phyloP scores from a whole-genome alignment of 2,329 filamentous ascomycete genomes.

The Exophiala lecanii-corni region DNA sequence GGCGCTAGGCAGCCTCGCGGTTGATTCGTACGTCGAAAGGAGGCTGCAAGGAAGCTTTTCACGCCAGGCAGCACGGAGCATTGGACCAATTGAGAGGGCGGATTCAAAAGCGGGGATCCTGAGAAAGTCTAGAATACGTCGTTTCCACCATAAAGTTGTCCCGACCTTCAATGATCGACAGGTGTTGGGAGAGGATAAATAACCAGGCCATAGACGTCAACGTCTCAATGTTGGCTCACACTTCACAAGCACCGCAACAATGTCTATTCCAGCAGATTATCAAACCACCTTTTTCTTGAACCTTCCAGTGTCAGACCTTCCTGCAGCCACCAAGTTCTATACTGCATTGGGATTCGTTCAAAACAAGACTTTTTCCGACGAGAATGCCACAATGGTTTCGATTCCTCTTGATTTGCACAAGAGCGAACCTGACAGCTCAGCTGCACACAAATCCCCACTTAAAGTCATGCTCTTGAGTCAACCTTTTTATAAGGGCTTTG shows the following conservation, averaged over 20 bases:
- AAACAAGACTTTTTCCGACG: slow-evolving; percentile 18
- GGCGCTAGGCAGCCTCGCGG: no score
- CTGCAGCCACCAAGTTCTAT: slow-evolving; percentile 18
- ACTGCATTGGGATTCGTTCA: slow-evolving; percentile 20
- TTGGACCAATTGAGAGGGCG: no score
- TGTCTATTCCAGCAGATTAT: slow-evolving; percentile 29
- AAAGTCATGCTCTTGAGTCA: slow-evolving; percentile 17
- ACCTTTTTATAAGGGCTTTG: slow-evolving; percentile 10
- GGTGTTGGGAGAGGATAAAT: no score
- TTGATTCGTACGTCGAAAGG: no score
- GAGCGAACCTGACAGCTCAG: slow-evolving; percentile 2
- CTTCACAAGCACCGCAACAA: slow-evolving; percentile 48
- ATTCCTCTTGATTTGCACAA: slow-evolving; percentile 7
- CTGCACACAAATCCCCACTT: slow-evolving; percentile 10
- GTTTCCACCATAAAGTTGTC: no score
- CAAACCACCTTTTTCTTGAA: slow-evolving; percentile 18
- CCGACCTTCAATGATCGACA: no score
- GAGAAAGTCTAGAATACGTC: no score
- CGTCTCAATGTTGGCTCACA: no score
- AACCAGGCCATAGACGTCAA: no score
- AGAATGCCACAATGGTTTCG: slow-evolving; percentile 9
- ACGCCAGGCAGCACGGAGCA: no score
- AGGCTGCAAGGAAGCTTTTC: no score
- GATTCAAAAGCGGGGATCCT: no score
- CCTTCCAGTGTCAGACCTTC: slow-evolving; percentile 15